Base-by-base conservation (phyloP, 2,329 filamentous ascomycete species). In the Monosporascus sp. region DNA sequence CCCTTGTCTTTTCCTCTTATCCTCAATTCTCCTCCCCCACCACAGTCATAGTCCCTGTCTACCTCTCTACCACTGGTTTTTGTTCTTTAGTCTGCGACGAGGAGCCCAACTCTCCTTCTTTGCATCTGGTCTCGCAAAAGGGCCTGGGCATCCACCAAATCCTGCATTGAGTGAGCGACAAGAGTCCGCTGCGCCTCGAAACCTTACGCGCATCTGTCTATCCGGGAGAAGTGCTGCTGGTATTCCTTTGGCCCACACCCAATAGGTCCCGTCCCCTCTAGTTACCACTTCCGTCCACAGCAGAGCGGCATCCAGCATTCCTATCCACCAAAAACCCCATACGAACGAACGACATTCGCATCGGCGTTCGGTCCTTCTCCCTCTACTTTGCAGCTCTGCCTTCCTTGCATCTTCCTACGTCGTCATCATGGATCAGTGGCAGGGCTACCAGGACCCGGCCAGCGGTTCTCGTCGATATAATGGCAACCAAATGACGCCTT, bases 371-470 rank as follows among this genome's bases (percentile, higher is more conserved):
- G 18, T 48, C 22, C 48, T 48, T 49, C 39, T 51, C 43, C 52
- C 27, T 46, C 31, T 5, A 35, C 11, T 52, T 52, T 46, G 51
- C 50, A 49, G 39, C 41, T 41, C 47, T 35, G 47, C 50, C 50
- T 52, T 52, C 52, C 51, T 61, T 53, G 62, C 55, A 50, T 52
- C 53, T 55, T 60, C 27, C 59, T 55, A 51, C 47, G 49, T 54
- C 46, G 52, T 63, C 63, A 67, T 62, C 65, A 81, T 83, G 80
- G 79, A 82, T 74, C 75, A 86, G 76, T 88, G 85, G 85, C 82
- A 85, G 74, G 71, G 79, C 59, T 89, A 89, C 72, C 74, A 80
- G 69, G 85, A 88, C 71, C 75, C 84, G 69, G 72, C 79, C 65
- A 79, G 77, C 67, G 79, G 80, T 68, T 77, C 85, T 66, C 79